Evolutionary conservation across 768 basidiomycete species (phyloP).

Genomic region (Boletus subparvulus): DNA sequence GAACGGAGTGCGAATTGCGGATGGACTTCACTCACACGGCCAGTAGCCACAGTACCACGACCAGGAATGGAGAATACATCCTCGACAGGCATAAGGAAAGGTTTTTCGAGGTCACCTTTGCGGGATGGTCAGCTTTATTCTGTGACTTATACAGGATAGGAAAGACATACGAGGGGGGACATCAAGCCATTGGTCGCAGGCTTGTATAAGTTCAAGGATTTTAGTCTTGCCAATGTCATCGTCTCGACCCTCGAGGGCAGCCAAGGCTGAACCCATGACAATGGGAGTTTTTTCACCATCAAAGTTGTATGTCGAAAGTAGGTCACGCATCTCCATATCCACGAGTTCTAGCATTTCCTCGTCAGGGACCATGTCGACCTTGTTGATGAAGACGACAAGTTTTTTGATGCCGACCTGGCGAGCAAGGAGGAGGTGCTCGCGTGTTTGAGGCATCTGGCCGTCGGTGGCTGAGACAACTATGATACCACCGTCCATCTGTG

Average conservation of each 20-base stretch:
- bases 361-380: slow-evolving; percentile 95
- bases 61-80: slow-evolving; percentile 98
- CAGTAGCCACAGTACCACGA: slow-evolving; percentile 96
- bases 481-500: slow-evolving; percentile 96
- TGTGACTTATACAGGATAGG: neutral
- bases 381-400: slow-evolving; percentile 99
- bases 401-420: slow-evolving; percentile 98
- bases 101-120: slow-evolving; percentile 92
- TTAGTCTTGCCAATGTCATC: slow-evolving; percentile 77
- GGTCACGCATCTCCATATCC: slow-evolving; percentile 99
- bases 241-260: slow-evolving; percentile 87
- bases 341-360: slow-evolving; percentile 98
- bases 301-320: slow-evolving; percentile 87
- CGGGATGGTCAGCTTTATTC: slow-evolving; percentile 1
- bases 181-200: slow-evolving; percentile 94
- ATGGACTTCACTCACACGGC: slow-evolving; percentile 57
- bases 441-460: slow-evolving; percentile 99
- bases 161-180: slow-evolving; percentile 75
- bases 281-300: slow-evolving; percentile 99
- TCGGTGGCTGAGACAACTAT: slow-evolving; percentile 98
- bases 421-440: slow-evolving; percentile 95
- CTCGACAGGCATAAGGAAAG: slow-evolving; percentile 95
- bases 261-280: slow-evolving; percentile 94
- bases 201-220: slow-evolving; percentile 76
- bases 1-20: too few species aligned